These are phyloP conservation scores for Phytophthora foliorum DNA, from an alignment of 352 stramenopile genomes.

Conservation along the genomic window DNA sequence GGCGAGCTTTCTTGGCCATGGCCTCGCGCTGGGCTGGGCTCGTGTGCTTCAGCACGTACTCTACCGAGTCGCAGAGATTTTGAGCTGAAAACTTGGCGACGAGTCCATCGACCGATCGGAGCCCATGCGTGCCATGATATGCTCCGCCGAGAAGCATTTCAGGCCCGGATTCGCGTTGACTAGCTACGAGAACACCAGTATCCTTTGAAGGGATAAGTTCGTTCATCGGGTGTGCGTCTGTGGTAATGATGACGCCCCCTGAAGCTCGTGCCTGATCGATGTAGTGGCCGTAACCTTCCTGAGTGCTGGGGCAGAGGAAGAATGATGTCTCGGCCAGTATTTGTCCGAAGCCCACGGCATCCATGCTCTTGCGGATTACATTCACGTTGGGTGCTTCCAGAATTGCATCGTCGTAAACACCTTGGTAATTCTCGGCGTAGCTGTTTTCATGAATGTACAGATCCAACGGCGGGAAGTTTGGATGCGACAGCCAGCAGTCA, in stretches of 20 bases:
- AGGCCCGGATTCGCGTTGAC: not conserved
- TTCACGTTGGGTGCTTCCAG: slow-evolving; percentile 32
- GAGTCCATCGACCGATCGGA: slow-evolving; percentile 32
- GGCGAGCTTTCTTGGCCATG: slow-evolving; percentile 33
- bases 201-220: slow-evolving; percentile 46
- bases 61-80: slow-evolving; percentile 39
- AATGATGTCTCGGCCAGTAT: slow-evolving; percentile 53
- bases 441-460: slow-evolving; percentile 37
- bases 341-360: slow-evolving; percentile 43
- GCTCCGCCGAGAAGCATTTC: slow-evolving; percentile 34
- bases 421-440: slow-evolving; percentile 26
- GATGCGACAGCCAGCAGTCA: slow-evolving; percentile 61
- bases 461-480: slow-evolving; percentile 51
- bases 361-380: slow-evolving; percentile 42
- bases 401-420: slow-evolving; percentile 33
- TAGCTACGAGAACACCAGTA: slow-evolving; percentile 27
- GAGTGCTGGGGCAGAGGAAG: slow-evolving; percentile 61
- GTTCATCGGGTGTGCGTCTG: slow-evolving; percentile 71
- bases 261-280: slow-evolving; percentile 68
- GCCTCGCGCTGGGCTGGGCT: slow-evolving; percentile 32
- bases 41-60: slow-evolving; percentile 42
- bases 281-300: slow-evolving; percentile 75
- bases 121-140: slow-evolving; percentile 30
- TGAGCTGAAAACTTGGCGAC: slow-evolving; percentile 28
- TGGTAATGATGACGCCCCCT: slow-evolving; percentile 60